Evolutionary conservation across 768 basidiomycete species (phyloP), one percentile per base, ranked within the genome.

Genomic region (Cyclocybe aegerita): DNA sequence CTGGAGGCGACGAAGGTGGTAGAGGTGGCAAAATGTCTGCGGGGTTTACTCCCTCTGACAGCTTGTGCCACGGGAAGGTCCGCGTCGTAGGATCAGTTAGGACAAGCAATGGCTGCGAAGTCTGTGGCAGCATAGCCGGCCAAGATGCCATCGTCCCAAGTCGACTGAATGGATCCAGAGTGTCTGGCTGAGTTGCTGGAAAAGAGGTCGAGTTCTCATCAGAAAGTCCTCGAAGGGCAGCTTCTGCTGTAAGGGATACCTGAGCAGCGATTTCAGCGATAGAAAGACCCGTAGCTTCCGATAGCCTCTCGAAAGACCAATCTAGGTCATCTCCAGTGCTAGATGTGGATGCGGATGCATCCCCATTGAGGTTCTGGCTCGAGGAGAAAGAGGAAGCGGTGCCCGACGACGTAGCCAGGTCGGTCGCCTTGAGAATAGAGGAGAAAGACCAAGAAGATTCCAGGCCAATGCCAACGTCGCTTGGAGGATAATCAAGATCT

Each of bases 211-310:
- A 48, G 17, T 54, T 49, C 34, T 47, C 40, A n/a, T 46, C 49
- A 3, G 58, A 54, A 53, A 70, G 58, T 33, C 61, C 57, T 43
- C 61, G 60, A 30, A 71, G 58, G 16, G 71, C 65, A n/a, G 62
- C 55, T 31, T 70, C 63, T 17, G 69, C 69, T 7, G 68, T 65
- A 15, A 66, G 65, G 9, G 72, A 67, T 11, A 73, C 60, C n/a
- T 70, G 68, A 15, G 63, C 61, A 17, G 66, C 67, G 39, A 73
- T 61, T 31, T 65, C 57, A 23, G 68, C 60, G 2, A 69, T 55
- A 34, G 67, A 65, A 38, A 72, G 56, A 31, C 70, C 71, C 47
- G 69, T 65, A 44, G 66, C 63, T 30, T 68, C 64, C 4, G 62
- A 65, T 17, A 61, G 60, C 48, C 48, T 53, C 53, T 64, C 60